Evolutionary conservation across 176 grass and related monocot species (phyloP), one percentile per base, ranked within the genome.

Genomic region (Microstegium vimineum): DNA sequence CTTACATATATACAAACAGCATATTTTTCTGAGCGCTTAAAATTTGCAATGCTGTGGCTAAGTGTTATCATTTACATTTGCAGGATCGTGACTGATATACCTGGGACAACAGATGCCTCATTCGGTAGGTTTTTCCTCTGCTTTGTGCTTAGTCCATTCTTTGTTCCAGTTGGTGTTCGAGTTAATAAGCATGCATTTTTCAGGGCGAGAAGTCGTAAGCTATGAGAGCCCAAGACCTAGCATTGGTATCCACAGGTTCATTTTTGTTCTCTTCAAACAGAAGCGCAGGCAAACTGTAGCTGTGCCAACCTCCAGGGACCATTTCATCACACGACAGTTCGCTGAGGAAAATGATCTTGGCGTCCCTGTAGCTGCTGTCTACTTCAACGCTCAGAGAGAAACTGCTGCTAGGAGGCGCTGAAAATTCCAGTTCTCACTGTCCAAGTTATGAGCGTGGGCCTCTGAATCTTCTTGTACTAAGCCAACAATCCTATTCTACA

Each of bases 1-100:
- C 43, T 80, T 81, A 18, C 32, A 43, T 40, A 35, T 62, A 61
- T 35, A 49, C 36, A 64, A 59, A 69, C 7, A 79, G 12, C 27
- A 68, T 74, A 73, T 78, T 76, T 63, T 33, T 62, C 74, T 36
- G 16, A 70, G 30, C 18, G 61, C 8, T 66, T 72, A 60, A 14
- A 62, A 34, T 22, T 4, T 0, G 11, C n/a, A 85, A 3, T 70
- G 71, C 8, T 75, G 18, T 79, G 54, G 81, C 68, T 92, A 84
- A 87, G 46, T 81, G 31, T 76, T 73, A 41, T 75, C 40, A 1
- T 73, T 87, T 69, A 69, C 68, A 42, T 73, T 86, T 51, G 81
- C 92, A 99, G 97, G 97, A 85, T 96, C 81, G 97, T 96, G 62
- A 90, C 87, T 83, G 89, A 99, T 79, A 95, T 99, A 82, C 97